Conservation (phyloP, 257 asterid genomes). For the Echium plantagineum region DNA sequence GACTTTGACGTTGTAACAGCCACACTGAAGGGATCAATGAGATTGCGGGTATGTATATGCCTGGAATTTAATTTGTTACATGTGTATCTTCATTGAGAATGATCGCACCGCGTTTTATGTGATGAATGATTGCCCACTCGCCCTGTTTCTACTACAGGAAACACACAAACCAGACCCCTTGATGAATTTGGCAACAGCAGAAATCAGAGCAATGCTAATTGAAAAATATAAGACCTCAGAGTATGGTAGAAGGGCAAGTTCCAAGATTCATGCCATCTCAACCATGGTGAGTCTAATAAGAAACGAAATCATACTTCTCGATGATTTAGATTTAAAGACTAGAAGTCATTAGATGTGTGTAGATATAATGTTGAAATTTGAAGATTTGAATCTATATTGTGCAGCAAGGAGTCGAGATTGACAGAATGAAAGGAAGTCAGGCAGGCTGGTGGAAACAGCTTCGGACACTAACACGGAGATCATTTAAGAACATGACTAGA, state of each 20-base stretch:
- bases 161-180: conserved; percentile 47
- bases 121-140: too few species aligned
- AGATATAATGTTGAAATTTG: not conserved
- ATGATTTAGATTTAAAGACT: too few species aligned
- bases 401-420: conserved; percentile 62
- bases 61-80: not conserved
- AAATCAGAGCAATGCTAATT: conserved; percentile 53
- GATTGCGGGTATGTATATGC: conserved; percentile 48
- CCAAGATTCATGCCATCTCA: conserved; percentile 40
- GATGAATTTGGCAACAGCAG: conserved; percentile 62
- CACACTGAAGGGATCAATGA: conserved; percentile 66
- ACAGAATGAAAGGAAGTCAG: conserved; percentile 59
- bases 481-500: conserved; percentile 67
- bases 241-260: conserved; percentile 36
- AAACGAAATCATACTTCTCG: not conserved
- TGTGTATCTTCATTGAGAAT: not conserved
- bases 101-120: too few species aligned
- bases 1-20: conserved; percentile 92
- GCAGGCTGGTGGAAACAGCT: conserved; percentile 89
- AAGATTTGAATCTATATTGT: conserved; percentile 1
- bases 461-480: conserved; percentile 53
- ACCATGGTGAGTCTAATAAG: conserved; percentile 27
- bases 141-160: conserved; percentile 39
- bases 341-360: too few species aligned
- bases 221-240: conserved; percentile 56